Conservation (phyloP, 2,329 filamentous ascomycete species). For the Alternaria sp. region DNA sequence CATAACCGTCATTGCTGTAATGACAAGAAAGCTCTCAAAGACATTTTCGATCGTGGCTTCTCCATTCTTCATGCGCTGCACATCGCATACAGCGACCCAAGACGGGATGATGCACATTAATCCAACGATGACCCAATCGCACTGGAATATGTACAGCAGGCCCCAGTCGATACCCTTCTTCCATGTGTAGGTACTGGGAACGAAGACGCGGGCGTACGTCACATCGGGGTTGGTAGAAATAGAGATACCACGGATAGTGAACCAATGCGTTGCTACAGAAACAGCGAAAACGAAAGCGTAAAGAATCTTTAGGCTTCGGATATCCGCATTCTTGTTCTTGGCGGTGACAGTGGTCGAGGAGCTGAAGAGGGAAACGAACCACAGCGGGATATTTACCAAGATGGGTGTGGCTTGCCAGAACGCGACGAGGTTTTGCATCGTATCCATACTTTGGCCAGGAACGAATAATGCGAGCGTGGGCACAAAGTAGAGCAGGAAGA, state of each 20-base stretch:
- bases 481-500: slow-evolving; percentile 21
- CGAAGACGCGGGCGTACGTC: slow-evolving; percentile 21
- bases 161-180: slow-evolving; percentile 16
- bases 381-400: slow-evolving; percentile 27
- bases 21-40: slow-evolving; percentile 18
- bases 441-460: slow-evolving; percentile 9
- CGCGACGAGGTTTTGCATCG: slow-evolving; percentile 20
- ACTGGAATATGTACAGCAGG: slow-evolving; percentile 32
- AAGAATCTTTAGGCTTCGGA: slow-evolving; percentile 20
- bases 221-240: slow-evolving; percentile 24
- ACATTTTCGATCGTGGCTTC: slow-evolving; percentile 17
- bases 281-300: slow-evolving; percentile 21
- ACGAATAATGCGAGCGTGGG: slow-evolving; percentile 26
- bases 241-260: slow-evolving; percentile 21
- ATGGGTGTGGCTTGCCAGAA: slow-evolving; percentile 30
- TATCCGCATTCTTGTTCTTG: slow-evolving; percentile 21
- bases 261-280: slow-evolving; percentile 19
- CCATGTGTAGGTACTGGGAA: slow-evolving; percentile 23
- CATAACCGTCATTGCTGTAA: slow-evolving; percentile 15
- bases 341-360: slow-evolving; percentile 9
- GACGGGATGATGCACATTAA: slow-evolving; percentile 12
- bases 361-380: slow-evolving; percentile 22
- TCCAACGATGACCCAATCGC: slow-evolving; percentile 27
- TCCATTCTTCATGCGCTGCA: slow-evolving; percentile 23
- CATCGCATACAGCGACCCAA: slow-evolving; percentile 25